Evolutionary conservation across 1,284 basidiomycete species (phyloP).

Genomic region (Thecaphora frezii): DNA sequence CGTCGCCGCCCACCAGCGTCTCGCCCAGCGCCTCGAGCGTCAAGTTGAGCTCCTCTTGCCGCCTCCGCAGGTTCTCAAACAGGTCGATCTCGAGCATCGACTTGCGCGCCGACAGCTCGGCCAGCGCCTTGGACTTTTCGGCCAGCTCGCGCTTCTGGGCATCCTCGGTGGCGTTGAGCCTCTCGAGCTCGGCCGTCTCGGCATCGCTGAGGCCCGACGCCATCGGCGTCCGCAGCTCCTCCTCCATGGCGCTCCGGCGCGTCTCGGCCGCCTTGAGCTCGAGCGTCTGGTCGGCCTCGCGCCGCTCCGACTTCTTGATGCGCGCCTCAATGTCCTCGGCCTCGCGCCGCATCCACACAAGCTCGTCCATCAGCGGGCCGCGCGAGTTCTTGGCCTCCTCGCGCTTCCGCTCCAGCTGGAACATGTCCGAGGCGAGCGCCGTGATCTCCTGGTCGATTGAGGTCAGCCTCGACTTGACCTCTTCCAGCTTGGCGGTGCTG

Average conservation of each 20-base stretch:
- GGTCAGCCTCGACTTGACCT: constrained; percentile 73
- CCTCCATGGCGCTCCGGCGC: constrained; percentile 67
- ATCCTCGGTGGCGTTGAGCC: constrained; percentile 76
- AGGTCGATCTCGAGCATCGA: constrained; percentile 87
- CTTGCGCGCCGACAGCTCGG: constrained; percentile 78
- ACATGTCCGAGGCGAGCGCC: constrained; percentile 71
- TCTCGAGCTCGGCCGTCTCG: constrained; percentile 72
- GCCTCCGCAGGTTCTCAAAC: constrained; percentile 79
- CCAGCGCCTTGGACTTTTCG: constrained; percentile 71
- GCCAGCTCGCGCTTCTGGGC: constrained; percentile 71
- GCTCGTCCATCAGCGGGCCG: constrained; percentile 70
- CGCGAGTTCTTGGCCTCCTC: constrained; percentile 72
- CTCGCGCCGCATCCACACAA: constrained; percentile 68
- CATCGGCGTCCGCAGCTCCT: constrained; percentile 77
- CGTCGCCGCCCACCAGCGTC: constrained; percentile 65
- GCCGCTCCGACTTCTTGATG: constrained; percentile 69
- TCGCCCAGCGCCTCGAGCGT: constrained; percentile 77
- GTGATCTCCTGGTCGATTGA: constrained; percentile 87
- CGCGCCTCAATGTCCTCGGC: constrained; percentile 71
- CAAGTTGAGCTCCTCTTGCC: constrained; percentile 73
- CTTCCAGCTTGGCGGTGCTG: constrained; percentile 69
- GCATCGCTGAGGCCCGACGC: constrained; percentile 71
- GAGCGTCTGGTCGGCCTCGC: constrained; percentile 71
- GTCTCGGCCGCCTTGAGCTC: constrained; percentile 69
- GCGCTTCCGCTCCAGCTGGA: constrained; percentile 72